Conservation (phyloP, 495 filamentous ascomycete genomes). For the Penicillium salamii region DNA sequence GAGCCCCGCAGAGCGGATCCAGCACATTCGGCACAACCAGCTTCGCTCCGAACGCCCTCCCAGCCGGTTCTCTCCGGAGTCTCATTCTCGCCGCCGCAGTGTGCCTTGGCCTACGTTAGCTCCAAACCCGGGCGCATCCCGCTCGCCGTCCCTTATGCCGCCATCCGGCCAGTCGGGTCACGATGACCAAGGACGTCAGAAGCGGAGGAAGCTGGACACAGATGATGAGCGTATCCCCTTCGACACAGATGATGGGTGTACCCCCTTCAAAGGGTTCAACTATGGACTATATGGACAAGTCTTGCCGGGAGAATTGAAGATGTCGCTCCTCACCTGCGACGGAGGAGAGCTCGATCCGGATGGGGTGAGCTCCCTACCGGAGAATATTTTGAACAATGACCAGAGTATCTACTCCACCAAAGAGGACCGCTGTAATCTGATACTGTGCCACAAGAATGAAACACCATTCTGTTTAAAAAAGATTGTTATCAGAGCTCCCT, state of each 20-base stretch:
- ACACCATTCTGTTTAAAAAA: slow-evolving; percentile 78
- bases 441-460: slow-evolving; percentile 74
- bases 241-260: slow-evolving; percentile 56
- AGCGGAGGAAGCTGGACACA: slow-evolving; percentile 73
- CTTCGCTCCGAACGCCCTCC: slow-evolving; percentile 6
- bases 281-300: slow-evolving; percentile 85
- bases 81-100: slow-evolving; percentile 1
- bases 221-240: slow-evolving; percentile 53
- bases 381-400: slow-evolving; percentile 83
- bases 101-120: slow-evolving; percentile 8
- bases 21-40: slow-evolving; percentile 10
- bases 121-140: slow-evolving; percentile 1
- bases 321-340: slow-evolving; percentile 88
- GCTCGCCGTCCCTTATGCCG: slow-evolving; percentile 36
- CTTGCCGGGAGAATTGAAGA: slow-evolving; percentile 70
- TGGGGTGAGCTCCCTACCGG: slow-evolving; percentile 59
- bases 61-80: not conserved
- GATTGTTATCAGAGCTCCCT: slow-evolving; percentile 77
- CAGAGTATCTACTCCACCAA: slow-evolving; percentile 85
- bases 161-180: slow-evolving; percentile 28
- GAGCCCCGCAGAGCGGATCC: slow-evolving; percentile 11
- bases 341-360: slow-evolving; percentile 69
- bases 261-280: slow-evolving; percentile 59
- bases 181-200: slow-evolving; percentile 48
- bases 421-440: slow-evolving; percentile 75